phyloP scores from a whole-genome alignment of 2,329 filamentous ascomycete species.

The Aspergillus sp. region DNA sequence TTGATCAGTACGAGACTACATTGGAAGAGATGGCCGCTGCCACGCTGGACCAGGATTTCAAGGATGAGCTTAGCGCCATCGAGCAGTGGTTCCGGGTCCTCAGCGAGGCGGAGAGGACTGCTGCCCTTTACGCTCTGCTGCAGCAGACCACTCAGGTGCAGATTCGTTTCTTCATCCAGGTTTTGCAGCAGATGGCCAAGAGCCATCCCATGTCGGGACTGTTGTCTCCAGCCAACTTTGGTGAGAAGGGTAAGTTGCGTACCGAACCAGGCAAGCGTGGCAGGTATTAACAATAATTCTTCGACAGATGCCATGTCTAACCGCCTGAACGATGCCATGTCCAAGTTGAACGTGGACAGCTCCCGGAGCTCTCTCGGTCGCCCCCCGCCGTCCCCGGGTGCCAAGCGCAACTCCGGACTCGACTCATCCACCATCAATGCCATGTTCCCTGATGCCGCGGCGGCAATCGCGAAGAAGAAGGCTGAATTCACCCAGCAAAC shows the following conservation, averaged over 20 bases:
- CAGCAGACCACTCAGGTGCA: constrained; percentile 99
- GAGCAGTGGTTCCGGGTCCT: constrained; percentile 99
- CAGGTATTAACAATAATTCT: constrained; percentile 17
- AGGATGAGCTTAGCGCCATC: constrained; percentile 97
- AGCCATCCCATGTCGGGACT: constrained; percentile 96
- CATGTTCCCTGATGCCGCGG: constrained; percentile 98
- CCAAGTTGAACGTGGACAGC: constrained; percentile 84
- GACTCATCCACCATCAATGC: constrained; percentile 92
- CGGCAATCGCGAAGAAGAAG: constrained; percentile 97
- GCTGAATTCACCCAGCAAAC: constrained; percentile 96
- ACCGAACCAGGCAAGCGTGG: background rate
- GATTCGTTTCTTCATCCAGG: constrained; percentile 98
- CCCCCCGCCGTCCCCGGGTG: constrained; percentile 72
- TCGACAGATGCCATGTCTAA: constrained; percentile 89
- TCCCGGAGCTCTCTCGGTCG: constrained; percentile 84
- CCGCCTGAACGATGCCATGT: constrained; percentile 94
- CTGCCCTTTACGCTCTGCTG: constrained; percentile 88
- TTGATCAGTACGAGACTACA: constrained; percentile 98
- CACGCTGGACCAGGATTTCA: constrained; percentile 98
- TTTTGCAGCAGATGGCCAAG: constrained; percentile 98
- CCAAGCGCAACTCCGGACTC: constrained; percentile 92
- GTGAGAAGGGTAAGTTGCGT: constrained; percentile 73
- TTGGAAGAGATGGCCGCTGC: constrained; percentile 98
- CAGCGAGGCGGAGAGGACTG: constrained; percentile 93
- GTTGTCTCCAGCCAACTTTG: constrained; percentile 88